phyloP scores from a whole-genome alignment of 768 basidiomycete genomes.

The Russula compacta region DNA sequence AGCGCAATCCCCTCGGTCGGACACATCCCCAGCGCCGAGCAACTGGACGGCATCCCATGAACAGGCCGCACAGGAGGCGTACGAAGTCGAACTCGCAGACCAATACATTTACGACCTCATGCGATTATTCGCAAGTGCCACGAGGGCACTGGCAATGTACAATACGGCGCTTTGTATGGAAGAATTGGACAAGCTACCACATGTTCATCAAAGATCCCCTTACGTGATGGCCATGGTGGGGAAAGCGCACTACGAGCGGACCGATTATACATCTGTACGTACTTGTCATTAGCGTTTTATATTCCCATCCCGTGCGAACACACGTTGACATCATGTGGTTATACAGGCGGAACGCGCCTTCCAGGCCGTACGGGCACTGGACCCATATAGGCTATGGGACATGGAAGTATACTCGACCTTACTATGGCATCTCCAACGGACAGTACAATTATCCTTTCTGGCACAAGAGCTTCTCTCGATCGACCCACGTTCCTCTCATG shows the following conservation, averaged over 20 bases:
- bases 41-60: conserved; percentile 60
- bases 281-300: background rate
- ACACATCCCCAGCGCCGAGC: conserved; percentile 50
- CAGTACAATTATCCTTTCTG: conserved; percentile 79
- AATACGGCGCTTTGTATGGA: conserved; percentile 66
- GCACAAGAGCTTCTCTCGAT: conserved; percentile 88
- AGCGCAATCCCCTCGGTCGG: conserved; percentile 33
- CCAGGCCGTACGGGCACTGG: conserved; percentile 64
- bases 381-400: conserved; percentile 85
- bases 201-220: conserved; percentile 61
- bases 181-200: conserved; percentile 69
- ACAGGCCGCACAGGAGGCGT: conserved; percentile 61
- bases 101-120: conserved; percentile 75
- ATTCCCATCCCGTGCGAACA: background rate
- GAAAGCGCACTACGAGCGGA: conserved; percentile 80
- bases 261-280: conserved; percentile 82
- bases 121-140: conserved; percentile 73
- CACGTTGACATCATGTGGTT: conserved; percentile 18
- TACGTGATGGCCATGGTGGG: conserved; percentile 79
- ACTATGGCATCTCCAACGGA: conserved; percentile 86
- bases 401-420: conserved; percentile 97
- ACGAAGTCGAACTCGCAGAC: conserved; percentile 68
- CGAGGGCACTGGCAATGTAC: conserved; percentile 65
- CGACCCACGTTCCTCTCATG: conserved; percentile 70
- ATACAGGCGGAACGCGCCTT: conserved; percentile 84